A percentile compares a stretch with the other conserved stretches of the same genome.
These are phyloP conservation scores for Cystobasidium sp. DNA, from an alignment of 1,284 basidiomycete genomes.

Conservation along the genomic window DNA sequence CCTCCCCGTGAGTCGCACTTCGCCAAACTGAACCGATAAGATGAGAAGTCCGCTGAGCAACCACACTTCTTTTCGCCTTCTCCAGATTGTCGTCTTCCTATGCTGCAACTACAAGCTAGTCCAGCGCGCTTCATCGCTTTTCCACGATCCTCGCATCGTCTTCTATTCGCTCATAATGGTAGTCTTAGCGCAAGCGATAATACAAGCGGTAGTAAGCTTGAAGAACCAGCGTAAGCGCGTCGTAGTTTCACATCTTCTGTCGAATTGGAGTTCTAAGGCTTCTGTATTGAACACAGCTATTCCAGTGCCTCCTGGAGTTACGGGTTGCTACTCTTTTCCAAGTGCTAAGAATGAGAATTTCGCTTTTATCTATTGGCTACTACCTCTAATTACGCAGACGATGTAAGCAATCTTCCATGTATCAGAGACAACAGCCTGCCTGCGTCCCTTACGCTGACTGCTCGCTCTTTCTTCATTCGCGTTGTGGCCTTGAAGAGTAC, in stretches of 20 bases:
- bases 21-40: background rate
- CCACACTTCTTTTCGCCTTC: background rate
- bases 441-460: background rate
- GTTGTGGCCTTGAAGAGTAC: slow-evolving; percentile 15
- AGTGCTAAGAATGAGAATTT: slow-evolving; percentile 18
- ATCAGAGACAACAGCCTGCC: background rate
- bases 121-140: slow-evolving; percentile 34
- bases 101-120: slow-evolving; percentile 44
- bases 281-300: slow-evolving; percentile 15
- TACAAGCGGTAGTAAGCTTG: slow-evolving; percentile 28
- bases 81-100: slow-evolving; percentile 42
- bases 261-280: background rate
- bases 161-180: slow-evolving; percentile 33
- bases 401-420: slow-evolving; percentile 12
- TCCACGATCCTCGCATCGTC: slow-evolving; percentile 18
- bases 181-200: slow-evolving; percentile 28
- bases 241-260: background rate
- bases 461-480: background rate
- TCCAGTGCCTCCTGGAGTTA: slow-evolving; percentile 26
- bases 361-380: slow-evolving; percentile 35
- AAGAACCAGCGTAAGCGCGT: slow-evolving; percentile 33
- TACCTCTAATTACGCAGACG: slow-evolving; percentile 36
- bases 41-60: background rate
- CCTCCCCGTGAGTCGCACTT: slow-evolving; percentile 12
- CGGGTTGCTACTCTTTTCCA: slow-evolving; percentile 33